Percentiles rank a stretch among this genome's conserved stretches.
These are phyloP conservation scores for Malus hybrid DNA, from an alignment of 331 rosid species.

Conservation along the genomic window DNA sequence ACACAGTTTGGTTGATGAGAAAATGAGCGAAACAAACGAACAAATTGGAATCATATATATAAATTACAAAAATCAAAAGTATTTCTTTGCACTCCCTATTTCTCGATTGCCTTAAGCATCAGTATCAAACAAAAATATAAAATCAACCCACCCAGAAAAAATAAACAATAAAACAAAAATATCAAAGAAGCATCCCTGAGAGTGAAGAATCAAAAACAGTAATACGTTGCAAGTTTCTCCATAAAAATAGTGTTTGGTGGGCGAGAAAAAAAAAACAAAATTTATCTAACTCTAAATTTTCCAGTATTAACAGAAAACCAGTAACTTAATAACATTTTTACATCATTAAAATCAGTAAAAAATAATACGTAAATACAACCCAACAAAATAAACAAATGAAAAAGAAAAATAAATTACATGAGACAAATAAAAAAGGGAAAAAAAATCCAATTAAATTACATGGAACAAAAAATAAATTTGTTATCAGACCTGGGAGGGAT, in stretches of 20 bases:
- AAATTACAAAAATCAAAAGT: no score
- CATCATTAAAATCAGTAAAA: neutral
- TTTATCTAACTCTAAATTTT: neutral
- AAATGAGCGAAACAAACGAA: neutral
- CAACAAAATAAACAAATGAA: neutral
- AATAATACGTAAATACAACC: neutral
- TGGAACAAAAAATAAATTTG: neutral
- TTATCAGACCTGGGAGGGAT: conserved; percentile 18
- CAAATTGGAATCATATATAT: neutral
- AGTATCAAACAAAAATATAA: no score
- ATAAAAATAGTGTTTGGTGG: neutral
- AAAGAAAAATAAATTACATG: no score
- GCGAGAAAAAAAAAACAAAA: neutral
- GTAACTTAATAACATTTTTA: neutral
- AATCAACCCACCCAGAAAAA: neutral
- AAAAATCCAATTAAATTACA: neutral
- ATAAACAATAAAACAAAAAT: no score
- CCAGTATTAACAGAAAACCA: neutral
- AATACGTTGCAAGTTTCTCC: neutral
- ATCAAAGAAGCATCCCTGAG: no score
- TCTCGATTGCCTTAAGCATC: no score
- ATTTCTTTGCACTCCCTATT: no score
- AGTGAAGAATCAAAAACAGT: neutral
- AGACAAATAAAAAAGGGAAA: neutral
- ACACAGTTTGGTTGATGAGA: neutral